Conservation (phyloP, 768 basidiomycete genomes). For the Suillus alpinus region DNA sequence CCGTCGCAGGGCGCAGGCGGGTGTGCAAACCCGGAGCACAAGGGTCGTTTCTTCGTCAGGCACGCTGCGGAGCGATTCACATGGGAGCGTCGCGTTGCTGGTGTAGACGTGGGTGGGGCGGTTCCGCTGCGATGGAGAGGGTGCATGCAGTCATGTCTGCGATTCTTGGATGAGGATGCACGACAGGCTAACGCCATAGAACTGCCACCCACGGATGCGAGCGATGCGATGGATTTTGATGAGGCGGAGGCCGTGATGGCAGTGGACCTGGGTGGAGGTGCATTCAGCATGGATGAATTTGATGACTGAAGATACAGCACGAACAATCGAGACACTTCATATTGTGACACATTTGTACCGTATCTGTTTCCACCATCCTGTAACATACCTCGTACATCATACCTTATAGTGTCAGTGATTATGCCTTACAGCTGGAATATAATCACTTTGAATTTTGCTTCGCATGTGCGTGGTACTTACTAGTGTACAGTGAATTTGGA, state of each 20-base stretch:
- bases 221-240: slow-evolving; percentile 12
- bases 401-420: not conserved
- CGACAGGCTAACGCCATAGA: not conserved
- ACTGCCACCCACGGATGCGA: not conserved
- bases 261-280: slow-evolving; percentile 16
- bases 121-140: slow-evolving; percentile 71
- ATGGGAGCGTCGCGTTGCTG: slow-evolving; percentile 59
- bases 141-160: slow-evolving; percentile 60
- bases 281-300: slow-evolving; percentile 26
- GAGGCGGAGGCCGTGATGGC: slow-evolving; percentile 15
- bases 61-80: slow-evolving; percentile 62
- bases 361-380: not conserved
- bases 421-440: not conserved
- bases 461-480: not conserved
- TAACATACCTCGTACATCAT: not conserved
- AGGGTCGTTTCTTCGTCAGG: slow-evolving; percentile 43
- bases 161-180: slow-evolving; percentile 43
- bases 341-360: not conserved
- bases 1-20: slow-evolving; percentile 38
- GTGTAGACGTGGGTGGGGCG: slow-evolving; percentile 46
- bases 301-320: slow-evolving; percentile 16
- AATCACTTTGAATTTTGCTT: not conserved
- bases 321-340: not conserved
- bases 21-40: slow-evolving; percentile 42
- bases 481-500: no score